Conservation (phyloP, 2,329 filamentous ascomycete genomes). For the Colletotrichum sublineola region DNA sequence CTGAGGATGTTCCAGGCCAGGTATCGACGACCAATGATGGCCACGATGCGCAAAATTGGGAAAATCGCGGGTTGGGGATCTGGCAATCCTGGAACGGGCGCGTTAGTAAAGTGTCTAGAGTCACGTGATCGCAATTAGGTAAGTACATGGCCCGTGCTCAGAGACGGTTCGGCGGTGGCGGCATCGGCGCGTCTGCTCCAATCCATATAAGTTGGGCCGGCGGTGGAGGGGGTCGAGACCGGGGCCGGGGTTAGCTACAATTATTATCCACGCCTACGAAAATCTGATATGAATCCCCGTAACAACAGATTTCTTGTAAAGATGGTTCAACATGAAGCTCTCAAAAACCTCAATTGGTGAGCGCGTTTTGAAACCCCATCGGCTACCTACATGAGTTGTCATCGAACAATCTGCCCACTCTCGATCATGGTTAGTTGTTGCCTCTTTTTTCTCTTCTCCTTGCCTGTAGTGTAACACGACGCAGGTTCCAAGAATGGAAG, state of each 20-base stretch:
- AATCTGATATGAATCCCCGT: constrained; percentile 1
- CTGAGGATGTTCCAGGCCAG: constrained; percentile 31
- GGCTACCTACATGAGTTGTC: neutral
- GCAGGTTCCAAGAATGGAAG: neutral
- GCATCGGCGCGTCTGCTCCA: too few relatives aligned
- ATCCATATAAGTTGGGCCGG: too few relatives aligned
- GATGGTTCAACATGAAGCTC: neutral
- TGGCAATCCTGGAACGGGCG: constrained; percentile 20
- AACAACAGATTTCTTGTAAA: constrained; percentile 5
- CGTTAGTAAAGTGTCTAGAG: too few relatives aligned
- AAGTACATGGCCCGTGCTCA: too few relatives aligned
- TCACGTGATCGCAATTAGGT: too few relatives aligned
- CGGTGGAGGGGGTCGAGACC: too few relatives aligned
- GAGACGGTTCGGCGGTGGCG: too few relatives aligned
- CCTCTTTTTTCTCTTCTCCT: neutral
- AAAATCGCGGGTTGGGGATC: constrained; percentile 36
- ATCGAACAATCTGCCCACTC: neutral
- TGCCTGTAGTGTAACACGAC: neutral
- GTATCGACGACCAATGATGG: constrained; percentile 42
- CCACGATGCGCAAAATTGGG: constrained; percentile 39
- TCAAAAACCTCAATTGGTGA: neutral
- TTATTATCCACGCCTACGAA: constrained; percentile 9
- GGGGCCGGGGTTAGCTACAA: neutral
- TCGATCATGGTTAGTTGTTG: neutral
- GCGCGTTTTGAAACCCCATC: neutral